Base-by-base conservation (phyloP, 495 filamentous ascomycete genomes). In the Margaritispora aquatica region DNA sequence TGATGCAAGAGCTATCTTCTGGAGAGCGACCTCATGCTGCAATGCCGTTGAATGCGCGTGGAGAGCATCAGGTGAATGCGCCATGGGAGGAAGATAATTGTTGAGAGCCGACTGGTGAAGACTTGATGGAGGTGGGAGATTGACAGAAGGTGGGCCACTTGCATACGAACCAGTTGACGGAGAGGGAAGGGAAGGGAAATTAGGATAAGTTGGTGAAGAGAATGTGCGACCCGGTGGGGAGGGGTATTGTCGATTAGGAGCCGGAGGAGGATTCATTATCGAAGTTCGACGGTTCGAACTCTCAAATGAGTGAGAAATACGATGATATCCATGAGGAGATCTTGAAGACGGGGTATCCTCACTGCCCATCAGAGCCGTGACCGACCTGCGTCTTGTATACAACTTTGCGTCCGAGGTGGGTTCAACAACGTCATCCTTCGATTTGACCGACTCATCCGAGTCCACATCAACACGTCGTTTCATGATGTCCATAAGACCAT, bases 11-110 rank as follows among this genome's bases (percentile, higher is more conserved):
- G 75, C 71, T 19, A 78, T 66, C 9, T 76, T 76, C 51, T 78
- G 78, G 27, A 77, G 65, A 20, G 72, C 76, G 26, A 80, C 70
- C 64, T 80, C 75, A 57, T 78, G 77, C 58, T 78, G 77, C 4
- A 80, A 66, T 49, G 77, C 74, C 24, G 71, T 69, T 1, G 76
- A 63, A 57, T 77, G 75, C 2, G 70, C 69, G 29, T 72, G 66
- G 27, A 75, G 70, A 10, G 71, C 75, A 13, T 69, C 67, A 5
- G 62, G 34, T 5, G 62, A 19, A 31, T 54, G 59, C 1, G 59
- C 15, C 26, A 63, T 63, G 2, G 63, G 63, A 27, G 66, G 60
- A 34, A 64, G 59, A 38, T 58, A 63, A n/a, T n/a, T 38, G 36
- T 53, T 54, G 4, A 47, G 24, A 20, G 50, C 23, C 13, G 55